Conservation (phyloP, 352 stramenopile species). For the Globisporangium radiosum region DNA sequence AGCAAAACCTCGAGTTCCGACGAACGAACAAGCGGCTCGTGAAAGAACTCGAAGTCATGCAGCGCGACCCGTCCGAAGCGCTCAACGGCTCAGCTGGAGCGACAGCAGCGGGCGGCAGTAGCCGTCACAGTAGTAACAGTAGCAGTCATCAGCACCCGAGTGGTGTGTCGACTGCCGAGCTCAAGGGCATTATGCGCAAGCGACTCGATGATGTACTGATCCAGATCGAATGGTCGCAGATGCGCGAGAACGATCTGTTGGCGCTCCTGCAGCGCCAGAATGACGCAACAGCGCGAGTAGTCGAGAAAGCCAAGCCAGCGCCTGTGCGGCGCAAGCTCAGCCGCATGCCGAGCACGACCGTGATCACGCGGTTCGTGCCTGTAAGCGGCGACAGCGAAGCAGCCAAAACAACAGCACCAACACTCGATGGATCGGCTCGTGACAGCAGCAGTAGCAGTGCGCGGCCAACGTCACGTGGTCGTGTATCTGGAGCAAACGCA, state of each 20-base stretch:
- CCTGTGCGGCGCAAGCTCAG: conserved; percentile 41
- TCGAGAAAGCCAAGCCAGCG: conserved; percentile 10
- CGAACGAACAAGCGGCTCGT: conserved; percentile 66
- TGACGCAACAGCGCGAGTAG: background rate
- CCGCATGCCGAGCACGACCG: conserved; percentile 55
- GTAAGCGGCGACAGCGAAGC: conserved; percentile 14
- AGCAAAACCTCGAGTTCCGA: conserved; percentile 68
- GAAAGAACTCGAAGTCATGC: conserved; percentile 48
- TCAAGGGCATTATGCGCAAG: conserved; percentile 39
- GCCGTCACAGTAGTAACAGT: background rate
- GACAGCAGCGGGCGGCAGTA: background rate
- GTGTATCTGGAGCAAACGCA: no score
- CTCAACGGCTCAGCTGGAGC: background rate
- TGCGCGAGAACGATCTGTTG: conserved; percentile 67
- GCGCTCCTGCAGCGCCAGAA: conserved; percentile 21
- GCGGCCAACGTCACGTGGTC: no score
- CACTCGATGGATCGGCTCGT: background rate
- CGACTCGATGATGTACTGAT: conserved; percentile 34
- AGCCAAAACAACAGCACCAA: background rate
- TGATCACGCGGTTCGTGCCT: conserved; percentile 38
- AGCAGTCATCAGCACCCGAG: conserved; percentile 1
- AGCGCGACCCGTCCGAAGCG: conserved; percentile 15
- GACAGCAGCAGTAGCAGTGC: background rate
- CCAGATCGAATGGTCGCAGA: conserved; percentile 50
- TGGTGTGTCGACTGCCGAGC: conserved; percentile 14